Percentiles rank a stretch among this genome's conserved stretches.
Conservation (phyloP, 306 rosid genomes). For the Cucumis hystrix region DNA sequence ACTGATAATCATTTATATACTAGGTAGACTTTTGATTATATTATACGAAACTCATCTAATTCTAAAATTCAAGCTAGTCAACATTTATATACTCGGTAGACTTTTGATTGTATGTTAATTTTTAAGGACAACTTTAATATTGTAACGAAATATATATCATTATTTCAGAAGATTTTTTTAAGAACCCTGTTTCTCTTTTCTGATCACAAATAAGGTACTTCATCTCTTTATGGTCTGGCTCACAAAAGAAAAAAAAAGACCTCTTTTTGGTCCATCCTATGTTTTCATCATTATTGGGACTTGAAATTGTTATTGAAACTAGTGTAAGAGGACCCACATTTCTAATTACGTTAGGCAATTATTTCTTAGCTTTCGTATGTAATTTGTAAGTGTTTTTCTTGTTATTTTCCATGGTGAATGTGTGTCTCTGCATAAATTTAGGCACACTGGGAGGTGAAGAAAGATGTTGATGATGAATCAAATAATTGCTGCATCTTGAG, state of each 20-base stretch:
- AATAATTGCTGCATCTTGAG: conserved; percentile 44
- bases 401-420: not conserved
- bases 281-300: not conserved
- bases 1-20: too few species aligned
- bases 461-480: conserved; percentile 38
- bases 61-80: not conserved
- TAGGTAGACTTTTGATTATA: too few species aligned
- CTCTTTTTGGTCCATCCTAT: not conserved
- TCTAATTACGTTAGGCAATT: not conserved
- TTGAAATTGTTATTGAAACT: not conserved
- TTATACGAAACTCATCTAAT: too few species aligned
- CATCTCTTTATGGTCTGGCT: not conserved
- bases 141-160: not conserved
- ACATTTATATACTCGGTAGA: too few species aligned
- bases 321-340: not conserved
- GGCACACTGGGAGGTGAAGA: conserved; percentile 70
- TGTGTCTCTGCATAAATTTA: conserved; percentile 8
- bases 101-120: not conserved
- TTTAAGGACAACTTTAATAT: not conserved
- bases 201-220: not conserved
- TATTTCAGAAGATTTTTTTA: not conserved
- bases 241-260: too few species aligned
- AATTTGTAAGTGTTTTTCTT: not conserved
- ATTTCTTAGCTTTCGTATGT: not conserved
- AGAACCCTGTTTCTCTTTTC: not conserved